Evolutionary conservation across 495 filamentous ascomycete species (phyloP), one percentile per base, ranked within the genome.

Genomic region (Tetracladium marchalianum): DNA sequence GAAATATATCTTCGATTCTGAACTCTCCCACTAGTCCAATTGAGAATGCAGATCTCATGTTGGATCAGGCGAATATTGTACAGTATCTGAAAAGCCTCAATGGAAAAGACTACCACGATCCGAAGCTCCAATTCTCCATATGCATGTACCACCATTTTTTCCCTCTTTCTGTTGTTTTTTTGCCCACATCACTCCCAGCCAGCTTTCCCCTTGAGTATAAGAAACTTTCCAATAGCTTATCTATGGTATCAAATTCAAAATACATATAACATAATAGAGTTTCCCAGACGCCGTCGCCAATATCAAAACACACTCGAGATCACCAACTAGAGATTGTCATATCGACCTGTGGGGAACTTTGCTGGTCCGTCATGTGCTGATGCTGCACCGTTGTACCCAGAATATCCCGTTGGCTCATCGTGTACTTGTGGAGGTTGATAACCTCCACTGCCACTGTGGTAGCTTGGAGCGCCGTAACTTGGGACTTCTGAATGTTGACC

Each of bases 401-500:
- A 49, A 35, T 50, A 50, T 4, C 31, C 33, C 15, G 48, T 44
- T 9, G 19, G 18, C 10, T 58, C 55, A 42, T 54, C 51, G 22
- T 55, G 53, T 5, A 58, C 55, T 12, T 18, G 13, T 7, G 55
- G 55, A n/a, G 48, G 48, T n/a, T 37, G 39, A 27, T 54, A 53
- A 16, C 43, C 41, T 31, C 47, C 48, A 11, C 34, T 39, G 22
- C 22, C 22, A 27, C 22, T 27, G 22, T 27, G 22, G 27, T 52
- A 56, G 16, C 39, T 43, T 10, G 46, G 39, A 13, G 44, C 42
- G 13, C 42, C 41, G 16, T 50, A 54, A 40, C 45, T 38, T 27
- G 22, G 22, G 22, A 27, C 22, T 27, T 27, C 22, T 7, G 22
- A 27, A 27, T 27, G 22, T 27, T 27, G 22, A 27, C 32, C 32